A percentile compares a stretch with the other conserved stretches of the same genome.
These are phyloP conservation scores for Brassica carinata DNA, from an alignment of 345 rosid species.

Conservation along the genomic window DNA sequence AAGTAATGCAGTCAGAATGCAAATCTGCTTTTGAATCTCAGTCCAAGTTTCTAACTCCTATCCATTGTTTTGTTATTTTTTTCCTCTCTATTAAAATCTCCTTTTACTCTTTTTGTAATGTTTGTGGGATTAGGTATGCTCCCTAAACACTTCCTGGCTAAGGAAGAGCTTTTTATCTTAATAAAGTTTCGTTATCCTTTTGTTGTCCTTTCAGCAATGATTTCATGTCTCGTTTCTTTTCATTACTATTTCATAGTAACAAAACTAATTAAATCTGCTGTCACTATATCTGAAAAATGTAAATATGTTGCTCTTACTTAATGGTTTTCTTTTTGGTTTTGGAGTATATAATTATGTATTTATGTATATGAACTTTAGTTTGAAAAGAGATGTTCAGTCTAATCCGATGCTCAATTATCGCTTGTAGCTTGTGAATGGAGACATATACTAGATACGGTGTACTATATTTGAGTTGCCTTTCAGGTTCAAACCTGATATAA, in stretches of 20 bases:
- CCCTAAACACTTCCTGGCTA: conserved; percentile 38
- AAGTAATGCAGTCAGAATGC: conserved; percentile 2
- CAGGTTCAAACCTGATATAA: neutral
- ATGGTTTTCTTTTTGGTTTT: neutral
- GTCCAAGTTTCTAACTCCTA: conserved; percentile 1
- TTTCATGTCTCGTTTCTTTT: conserved; percentile 8
- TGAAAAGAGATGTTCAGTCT: neutral
- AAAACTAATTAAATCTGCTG: neutral
- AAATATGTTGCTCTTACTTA: neutral
- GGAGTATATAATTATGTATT: neutral
- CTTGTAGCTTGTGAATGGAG: neutral
- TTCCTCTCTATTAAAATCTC: conserved; percentile 24
- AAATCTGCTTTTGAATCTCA: conserved; percentile 17
- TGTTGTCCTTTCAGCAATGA: conserved; percentile 30
- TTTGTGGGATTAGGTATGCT: conserved; percentile 36
- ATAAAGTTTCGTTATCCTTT: conserved; percentile 17
- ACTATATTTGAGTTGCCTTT: neutral
- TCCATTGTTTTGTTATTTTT: neutral
- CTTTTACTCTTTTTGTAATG: conserved; percentile 5
- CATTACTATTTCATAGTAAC: neutral
- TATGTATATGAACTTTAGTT: neutral
- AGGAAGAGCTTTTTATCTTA: conserved; percentile 30
- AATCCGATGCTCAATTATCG: neutral
- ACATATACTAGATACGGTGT: neutral
- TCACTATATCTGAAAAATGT: neutral